Evolutionary conservation across 805 yeast species (phyloP).

Genomic region (Kluyveromyces starmeri): DNA sequence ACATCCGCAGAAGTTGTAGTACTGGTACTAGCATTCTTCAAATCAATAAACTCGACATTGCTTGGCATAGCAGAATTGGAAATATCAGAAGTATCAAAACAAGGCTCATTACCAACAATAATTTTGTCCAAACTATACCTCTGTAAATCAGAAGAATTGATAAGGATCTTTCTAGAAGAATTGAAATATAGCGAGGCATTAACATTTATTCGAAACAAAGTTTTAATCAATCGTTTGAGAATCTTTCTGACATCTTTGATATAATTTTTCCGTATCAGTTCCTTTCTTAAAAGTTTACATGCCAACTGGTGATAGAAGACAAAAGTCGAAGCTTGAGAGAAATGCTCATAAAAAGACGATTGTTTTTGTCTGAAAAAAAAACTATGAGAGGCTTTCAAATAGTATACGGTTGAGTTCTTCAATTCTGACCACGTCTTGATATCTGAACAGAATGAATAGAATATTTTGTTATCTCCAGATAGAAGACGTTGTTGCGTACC

Average conservation of each 20-base stretch:
- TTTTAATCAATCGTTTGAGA: slow-evolving; percentile 42
- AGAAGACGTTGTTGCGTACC: too few species aligned
- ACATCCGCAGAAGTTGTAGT: slow-evolving; percentile 17
- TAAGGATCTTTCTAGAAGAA: slow-evolving; percentile 8
- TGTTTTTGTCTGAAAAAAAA: slow-evolving; percentile 44
- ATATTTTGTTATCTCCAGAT: slow-evolving; percentile 37
- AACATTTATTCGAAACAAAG: slow-evolving; percentile 55
- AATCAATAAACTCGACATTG: slow-evolving; percentile 1
- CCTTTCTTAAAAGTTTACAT: slow-evolving; percentile 44
- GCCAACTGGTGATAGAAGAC: slow-evolving; percentile 46
- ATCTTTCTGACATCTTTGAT: slow-evolving; percentile 40
- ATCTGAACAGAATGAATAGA: slow-evolving; percentile 54
- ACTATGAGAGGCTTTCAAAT: slow-evolving; percentile 40
- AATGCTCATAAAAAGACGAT: slow-evolving; percentile 43
- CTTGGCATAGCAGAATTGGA: background rate
- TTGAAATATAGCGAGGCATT: slow-evolving; percentile 55
- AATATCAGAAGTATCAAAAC: too few species aligned
- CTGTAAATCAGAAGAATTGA: slow-evolving; percentile 1
- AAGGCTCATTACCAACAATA: too few species aligned
- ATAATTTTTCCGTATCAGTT: slow-evolving; percentile 38
- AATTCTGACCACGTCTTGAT: slow-evolving; percentile 52
- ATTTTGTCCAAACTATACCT: background rate
- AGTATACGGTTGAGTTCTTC: slow-evolving; percentile 37
- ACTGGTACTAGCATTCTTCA: slow-evolving; percentile 11
- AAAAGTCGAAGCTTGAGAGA: slow-evolving; percentile 45